These are phyloP conservation scores for Aspergillus viridinutans DNA, from an alignment of 2,329 filamentous ascomycete species.

Conservation along the genomic window DNA sequence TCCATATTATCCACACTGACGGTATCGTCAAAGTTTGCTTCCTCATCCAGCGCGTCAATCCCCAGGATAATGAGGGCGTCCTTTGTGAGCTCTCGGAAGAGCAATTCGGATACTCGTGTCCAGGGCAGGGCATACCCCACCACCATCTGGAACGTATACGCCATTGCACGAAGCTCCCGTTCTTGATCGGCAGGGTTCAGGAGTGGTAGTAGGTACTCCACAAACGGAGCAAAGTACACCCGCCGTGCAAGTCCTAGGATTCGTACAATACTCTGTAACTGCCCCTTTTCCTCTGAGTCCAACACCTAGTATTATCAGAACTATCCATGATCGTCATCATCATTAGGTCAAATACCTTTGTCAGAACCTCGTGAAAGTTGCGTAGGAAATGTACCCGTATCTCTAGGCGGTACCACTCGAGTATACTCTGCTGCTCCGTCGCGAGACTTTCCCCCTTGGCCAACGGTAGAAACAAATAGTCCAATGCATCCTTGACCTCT, in stretches of 20 bases:
- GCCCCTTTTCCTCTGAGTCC: constrained; percentile 18
- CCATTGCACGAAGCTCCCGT: constrained; percentile 34
- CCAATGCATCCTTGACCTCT: constrained; percentile 30
- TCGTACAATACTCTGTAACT: constrained; percentile 29
- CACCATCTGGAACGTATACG: constrained; percentile 43
- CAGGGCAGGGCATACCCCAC: constrained; percentile 46
- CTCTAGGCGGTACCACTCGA: constrained; percentile 43
- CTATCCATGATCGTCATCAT: background rate
- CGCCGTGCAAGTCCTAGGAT: constrained; percentile 33
- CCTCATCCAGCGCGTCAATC: constrained; percentile 29
- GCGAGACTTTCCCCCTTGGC: constrained; percentile 13
- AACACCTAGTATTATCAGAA: constrained; percentile 22
- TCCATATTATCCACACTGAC: constrained; percentile 33
- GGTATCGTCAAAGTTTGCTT: constrained; percentile 13
- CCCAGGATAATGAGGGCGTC: constrained; percentile 42
- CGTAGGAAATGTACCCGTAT: constrained; percentile 40
- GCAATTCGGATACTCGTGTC: constrained; percentile 38
- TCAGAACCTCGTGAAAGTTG: constrained; percentile 32
- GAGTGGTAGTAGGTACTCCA: constrained; percentile 30
- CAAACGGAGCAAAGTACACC: constrained; percentile 36
- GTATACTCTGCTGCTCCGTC: constrained; percentile 26
- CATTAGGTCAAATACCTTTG: constrained; percentile 24
- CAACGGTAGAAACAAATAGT: constrained; percentile 24
- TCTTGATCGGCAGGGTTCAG: constrained; percentile 24
- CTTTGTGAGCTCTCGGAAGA: constrained; percentile 44